Evolutionary conservation across 75 land plant species (phyloP).

Genomic region (Pinus albicaulis): DNA sequence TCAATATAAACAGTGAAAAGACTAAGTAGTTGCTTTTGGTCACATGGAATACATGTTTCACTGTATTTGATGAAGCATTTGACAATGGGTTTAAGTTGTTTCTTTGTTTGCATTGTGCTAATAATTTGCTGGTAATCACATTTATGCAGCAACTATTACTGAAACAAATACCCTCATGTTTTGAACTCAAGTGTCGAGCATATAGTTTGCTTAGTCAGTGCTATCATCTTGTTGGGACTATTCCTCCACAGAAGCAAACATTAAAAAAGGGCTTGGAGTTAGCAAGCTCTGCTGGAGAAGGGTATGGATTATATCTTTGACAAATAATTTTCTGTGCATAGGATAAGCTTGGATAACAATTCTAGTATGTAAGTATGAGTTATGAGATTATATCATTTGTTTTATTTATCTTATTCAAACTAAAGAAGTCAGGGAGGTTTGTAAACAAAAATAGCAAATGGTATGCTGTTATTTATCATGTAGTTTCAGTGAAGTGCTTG

Average conservation of each 20-base stretch:
- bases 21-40: not conserved
- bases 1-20: not conserved
- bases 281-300: constrained; percentile 33
- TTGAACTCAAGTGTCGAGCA: constrained; percentile 81
- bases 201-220: constrained; percentile 85
- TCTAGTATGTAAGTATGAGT: not conserved
- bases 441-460: not conserved
- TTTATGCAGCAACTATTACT: constrained; percentile 69
- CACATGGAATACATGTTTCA: not conserved
- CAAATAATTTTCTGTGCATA: not conserved
- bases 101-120: not conserved
- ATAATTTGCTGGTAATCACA: not conserved
- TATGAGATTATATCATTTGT: not conserved
- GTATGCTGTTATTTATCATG: not conserved
- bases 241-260: constrained; percentile 68
- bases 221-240: constrained; percentile 84
- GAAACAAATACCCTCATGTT: constrained; percentile 83
- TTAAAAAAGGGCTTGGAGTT: constrained; percentile 76
- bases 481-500: not conserved
- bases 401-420: not conserved
- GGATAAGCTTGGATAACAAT: not conserved
- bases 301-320: constrained; percentile 37
- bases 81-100: not conserved
- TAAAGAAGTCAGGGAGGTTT: not conserved
- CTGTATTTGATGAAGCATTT: not conserved